Evolutionary conservation across 2,329 filamentous ascomycete genomes (phyloP), one percentile per base, ranked within the genome.

Genomic region (Alternaria panax): DNA sequence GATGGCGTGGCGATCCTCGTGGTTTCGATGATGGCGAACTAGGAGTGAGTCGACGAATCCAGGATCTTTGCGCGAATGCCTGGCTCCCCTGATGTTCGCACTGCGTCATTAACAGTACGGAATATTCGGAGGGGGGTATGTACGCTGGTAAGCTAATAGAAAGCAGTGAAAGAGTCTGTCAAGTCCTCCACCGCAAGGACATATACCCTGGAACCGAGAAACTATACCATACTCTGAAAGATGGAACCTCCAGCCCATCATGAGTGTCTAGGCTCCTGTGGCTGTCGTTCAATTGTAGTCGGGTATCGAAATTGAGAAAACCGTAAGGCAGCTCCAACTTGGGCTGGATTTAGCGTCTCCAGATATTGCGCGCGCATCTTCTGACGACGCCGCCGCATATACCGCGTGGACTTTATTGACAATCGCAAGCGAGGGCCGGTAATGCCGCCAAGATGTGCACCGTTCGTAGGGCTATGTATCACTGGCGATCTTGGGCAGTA

Each of bases 311-410:
- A 52, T 20, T 36, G 28, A 51, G 24, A 20, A n/a, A 47, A 20
- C 45, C 45, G 42, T 41, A 57, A 47, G 62, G 52, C 54, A 59
- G 61, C 62, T 50, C 66, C 64, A 64, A 67, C 41, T 59, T 27
- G 46, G 65, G 45, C 27, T 62, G 51, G 46, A 46, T 30, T 63
- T 55, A 58, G 46, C 56, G 63, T 63, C 50, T 62, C 46, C 34
- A 65, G 56, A 67, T 69, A 71, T 72, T 71, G 55, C 62, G 62
- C 34, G 24, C 62, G 68, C 70, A 69, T 64, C 27, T 34, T n/a
- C 48, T 48, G 42, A 54, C 41, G 41, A 41, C 32, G 51, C 43
- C 54, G 42, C 47, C 42, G 41, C 50, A 42, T 57, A 51, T 54
- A 63, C 51, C 57, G 50, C 53, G 53, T 59, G 55, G 56, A 34